Evolutionary conservation across 2,329 filamentous ascomycete genomes (phyloP), one percentile per base, ranked within the genome.

Genomic region (Chrysosporium keratinophilum): DNA sequence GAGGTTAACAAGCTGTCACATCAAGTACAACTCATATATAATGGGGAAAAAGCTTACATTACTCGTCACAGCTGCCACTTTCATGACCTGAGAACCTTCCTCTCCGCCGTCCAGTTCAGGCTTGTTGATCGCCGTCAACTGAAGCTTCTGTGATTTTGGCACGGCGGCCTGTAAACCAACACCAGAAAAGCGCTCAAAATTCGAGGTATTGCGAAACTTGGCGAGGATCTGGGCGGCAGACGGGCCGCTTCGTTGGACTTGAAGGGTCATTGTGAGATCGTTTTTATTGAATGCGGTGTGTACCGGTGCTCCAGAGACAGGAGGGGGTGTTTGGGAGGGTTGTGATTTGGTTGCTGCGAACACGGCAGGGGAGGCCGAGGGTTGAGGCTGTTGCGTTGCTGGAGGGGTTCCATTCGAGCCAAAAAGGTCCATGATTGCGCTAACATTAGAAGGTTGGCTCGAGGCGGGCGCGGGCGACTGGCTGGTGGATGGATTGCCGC

Each of bases 151-250:
- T 43, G 87, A 88, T 73, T 97, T 98, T 7, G 93, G 93, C 52
- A 98, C 93, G 0, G 93, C 93, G 42, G 91, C 93, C 69, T 98
- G 93, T 60, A 98, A 70, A 23, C 87, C 88, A 31, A 97, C 87
- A 44, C 79, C 81, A 14, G 83, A 83, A 47, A 97, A 76, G 12
- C 75, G 72, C 12, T 77, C 78, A 31, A 84, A 81, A 55, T 77
- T 76, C 12, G 83, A 85, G 0, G 73, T 79, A 69, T 97, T 97
- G 39, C 80, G 81, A 76, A 98, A 98, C 7, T 83, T 82, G 14
- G 89, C 89, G 48, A 84, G 76, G 5, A 95, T 83, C 66, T 95
- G 89, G 17, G 95, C 84, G 7, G 81, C 81, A 44, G 84, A 87
- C 2, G 57, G 60, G 43, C 63, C 64, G 60, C 85, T 93, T 43